phyloP scores from a whole-genome alignment of 805 yeast species.

The Phaffomyces thermotolerans region DNA sequence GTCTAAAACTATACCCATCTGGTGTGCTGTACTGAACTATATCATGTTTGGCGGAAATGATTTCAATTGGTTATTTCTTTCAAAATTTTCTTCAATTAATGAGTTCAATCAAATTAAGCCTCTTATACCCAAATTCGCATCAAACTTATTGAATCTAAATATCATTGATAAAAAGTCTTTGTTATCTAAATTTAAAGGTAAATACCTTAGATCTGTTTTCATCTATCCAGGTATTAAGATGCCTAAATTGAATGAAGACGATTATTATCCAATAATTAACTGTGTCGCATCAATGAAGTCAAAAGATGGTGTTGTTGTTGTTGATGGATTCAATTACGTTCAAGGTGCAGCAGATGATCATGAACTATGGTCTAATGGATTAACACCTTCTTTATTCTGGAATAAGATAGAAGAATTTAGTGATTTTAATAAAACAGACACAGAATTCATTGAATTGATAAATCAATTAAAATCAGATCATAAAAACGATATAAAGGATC shows the following conservation, averaged over 20 bases:
- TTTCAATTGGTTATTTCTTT: conserved; percentile 36
- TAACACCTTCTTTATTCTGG: conserved; percentile 59
- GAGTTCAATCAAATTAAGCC: conserved; percentile 47
- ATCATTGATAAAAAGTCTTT: conserved; percentile 31
- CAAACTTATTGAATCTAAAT: conserved; percentile 34
- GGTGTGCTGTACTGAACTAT: conserved; percentile 76
- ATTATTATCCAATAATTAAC: conserved; percentile 37
- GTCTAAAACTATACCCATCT: conserved; percentile 81
- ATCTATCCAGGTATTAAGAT: conserved; percentile 45
- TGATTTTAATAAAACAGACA: conserved; percentile 20
- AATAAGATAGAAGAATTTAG: not conserved
- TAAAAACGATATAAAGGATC: not conserved
- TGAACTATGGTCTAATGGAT: conserved; percentile 66
- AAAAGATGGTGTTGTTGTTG: conserved; percentile 48
- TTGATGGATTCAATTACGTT: conserved; percentile 52
- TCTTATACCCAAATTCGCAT: conserved; percentile 42
- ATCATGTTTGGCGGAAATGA: conserved; percentile 35
- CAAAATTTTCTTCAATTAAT: conserved; percentile 48
- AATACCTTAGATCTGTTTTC: conserved; percentile 65
- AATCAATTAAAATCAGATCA: not conserved
- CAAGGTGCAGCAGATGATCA: conserved; percentile 97
- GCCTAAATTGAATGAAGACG: conserved; percentile 26
- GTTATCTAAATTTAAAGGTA: conserved; percentile 27
- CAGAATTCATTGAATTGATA: conserved; percentile 20
- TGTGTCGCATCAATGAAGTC: conserved; percentile 58